Percentiles rank a stretch among this genome's conserved stretches.
Evolutionary conservation across 371 early-diverging fungal genomes (phyloP).

Genomic region (Umbelopsis sp.): DNA sequence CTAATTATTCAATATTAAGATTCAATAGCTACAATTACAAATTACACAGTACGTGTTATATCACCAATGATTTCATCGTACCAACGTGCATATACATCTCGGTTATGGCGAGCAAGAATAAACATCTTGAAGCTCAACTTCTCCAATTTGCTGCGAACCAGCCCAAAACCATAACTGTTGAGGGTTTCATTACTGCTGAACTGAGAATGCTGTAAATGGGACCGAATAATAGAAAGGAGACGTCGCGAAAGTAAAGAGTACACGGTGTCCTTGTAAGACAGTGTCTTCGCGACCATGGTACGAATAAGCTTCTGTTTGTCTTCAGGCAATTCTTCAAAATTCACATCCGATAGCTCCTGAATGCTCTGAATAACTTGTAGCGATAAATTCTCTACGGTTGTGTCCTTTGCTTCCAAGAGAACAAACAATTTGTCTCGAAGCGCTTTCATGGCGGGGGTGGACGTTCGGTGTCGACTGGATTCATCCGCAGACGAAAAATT

Average conservation of each 20-base stretch:
- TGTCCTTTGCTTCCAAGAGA: constrained; percentile 54
- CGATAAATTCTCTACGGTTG: constrained; percentile 55
- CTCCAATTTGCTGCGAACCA: constrained; percentile 59
- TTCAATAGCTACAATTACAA: not conserved
- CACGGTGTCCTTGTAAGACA: constrained; percentile 70
- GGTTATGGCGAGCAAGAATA: constrained; percentile 63
- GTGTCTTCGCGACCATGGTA: constrained; percentile 74
- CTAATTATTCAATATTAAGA: constrained; percentile 5
- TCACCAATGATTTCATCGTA: constrained; percentile 61
- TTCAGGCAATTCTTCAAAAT: constrained; percentile 21
- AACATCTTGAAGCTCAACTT: constrained; percentile 48
- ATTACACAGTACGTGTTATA: constrained; percentile 1
- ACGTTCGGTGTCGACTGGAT: constrained; percentile 21
- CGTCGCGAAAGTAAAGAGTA: constrained; percentile 68
- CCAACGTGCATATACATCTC: constrained; percentile 66
- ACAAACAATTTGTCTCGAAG: constrained; percentile 57
- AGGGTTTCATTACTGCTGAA: constrained; percentile 51
- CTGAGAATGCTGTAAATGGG: constrained; percentile 56
- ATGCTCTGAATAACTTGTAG: constrained; percentile 42
- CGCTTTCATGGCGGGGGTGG: constrained; percentile 29
- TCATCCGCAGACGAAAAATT: constrained; percentile 51
- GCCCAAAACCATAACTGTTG: constrained; percentile 63
- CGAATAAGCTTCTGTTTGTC: constrained; percentile 56
- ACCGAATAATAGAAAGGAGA: constrained; percentile 53
- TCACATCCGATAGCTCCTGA: constrained; percentile 11